Conservation (phyloP, 2,329 filamentous ascomycete genomes). For the Macroventuria anomochaeta region DNA sequence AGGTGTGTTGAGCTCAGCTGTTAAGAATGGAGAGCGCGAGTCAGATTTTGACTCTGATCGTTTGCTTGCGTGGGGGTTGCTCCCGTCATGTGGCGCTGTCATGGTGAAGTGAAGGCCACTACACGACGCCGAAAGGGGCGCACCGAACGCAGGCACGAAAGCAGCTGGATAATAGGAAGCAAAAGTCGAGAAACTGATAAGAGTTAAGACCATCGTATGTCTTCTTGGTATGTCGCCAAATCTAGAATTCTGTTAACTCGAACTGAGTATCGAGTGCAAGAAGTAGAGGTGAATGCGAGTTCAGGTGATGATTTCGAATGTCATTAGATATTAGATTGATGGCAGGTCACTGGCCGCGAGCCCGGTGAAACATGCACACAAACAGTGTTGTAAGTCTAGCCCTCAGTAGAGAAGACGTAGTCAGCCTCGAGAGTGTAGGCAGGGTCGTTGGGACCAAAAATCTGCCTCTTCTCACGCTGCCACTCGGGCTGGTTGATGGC, state of each 20-base stretch:
- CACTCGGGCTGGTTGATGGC: constrained; percentile 91
- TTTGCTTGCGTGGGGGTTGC: background rate
- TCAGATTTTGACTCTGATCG: background rate
- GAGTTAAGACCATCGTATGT: background rate
- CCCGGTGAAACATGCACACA: background rate
- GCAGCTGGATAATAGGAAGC: no score
- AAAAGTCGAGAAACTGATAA: background rate
- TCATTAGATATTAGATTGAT: constrained; percentile 15
- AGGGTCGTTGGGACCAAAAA: constrained; percentile 54
- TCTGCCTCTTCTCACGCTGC: constrained; percentile 66
- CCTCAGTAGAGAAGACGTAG: constrained; percentile 52
- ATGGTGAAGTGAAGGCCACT: constrained; percentile 10
- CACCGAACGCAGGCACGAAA: no score
- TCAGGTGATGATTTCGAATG: background rate
- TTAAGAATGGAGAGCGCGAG: background rate
- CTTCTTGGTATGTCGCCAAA: background rate
- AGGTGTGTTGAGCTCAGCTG: background rate
- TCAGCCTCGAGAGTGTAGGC: constrained; percentile 54
- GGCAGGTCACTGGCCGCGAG: background rate
- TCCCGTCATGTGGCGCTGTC: background rate
- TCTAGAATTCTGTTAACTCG: background rate
- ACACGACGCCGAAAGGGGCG: no score
- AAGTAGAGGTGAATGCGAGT: background rate
- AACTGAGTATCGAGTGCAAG: no score
- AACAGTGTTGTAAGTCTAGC: constrained; percentile 8